Evolutionary conservation across 2,329 filamentous ascomycete genomes (phyloP), one percentile per base, ranked within the genome.

Genomic region (Sordariomycetes sp.): DNA sequence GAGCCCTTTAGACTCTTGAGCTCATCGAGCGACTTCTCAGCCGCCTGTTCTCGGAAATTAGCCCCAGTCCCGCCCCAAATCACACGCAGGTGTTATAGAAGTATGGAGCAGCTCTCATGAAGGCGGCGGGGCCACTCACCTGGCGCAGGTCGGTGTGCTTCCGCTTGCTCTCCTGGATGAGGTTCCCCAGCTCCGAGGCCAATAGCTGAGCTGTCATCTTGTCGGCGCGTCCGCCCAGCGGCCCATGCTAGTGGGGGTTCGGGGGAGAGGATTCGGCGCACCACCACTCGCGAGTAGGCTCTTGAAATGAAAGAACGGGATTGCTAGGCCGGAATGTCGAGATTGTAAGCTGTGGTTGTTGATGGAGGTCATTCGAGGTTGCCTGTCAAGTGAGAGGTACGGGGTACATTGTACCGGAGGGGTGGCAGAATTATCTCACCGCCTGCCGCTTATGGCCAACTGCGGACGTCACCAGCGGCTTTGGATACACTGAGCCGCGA

Each of bases 121-220:
- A 8, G 12, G 4, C 18, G 34, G 14, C 24, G 37, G 57, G 5
- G 40, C 24, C 59, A 71, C 80, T 66, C 74, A 87, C 88, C 80
- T 88, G 89, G 76, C 89, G 85, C 57, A 99, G 79, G 67, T 97
- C 94, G 65, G 88, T 84, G 72, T 97, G 88, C 74, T 96, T 97
- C 67, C 93, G 84, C 74, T 96, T 97, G 70, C 92, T 94, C 77
- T 99, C 94, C 72, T 95, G 90, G 66, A 96, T 87, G 70, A 97
- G 83, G 75, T 90, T 95, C 68, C 87, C 83, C 71, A 97, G 83
- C 81, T 97, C 92, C 60, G 89, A 86, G 68, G 87, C 85, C 67
- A 97, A 81, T 68, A 96, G 86, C 81, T 95, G 90, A 67, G 90
- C 87, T 72, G 91, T 95, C 91, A 96, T 96, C 67, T 76, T 86